A percentile compares a stretch with the other conserved stretches of the same genome.
Evolutionary conservation across 805 yeast genomes (phyloP).

Genomic region (Kodamaea hsintzibuensis): DNA sequence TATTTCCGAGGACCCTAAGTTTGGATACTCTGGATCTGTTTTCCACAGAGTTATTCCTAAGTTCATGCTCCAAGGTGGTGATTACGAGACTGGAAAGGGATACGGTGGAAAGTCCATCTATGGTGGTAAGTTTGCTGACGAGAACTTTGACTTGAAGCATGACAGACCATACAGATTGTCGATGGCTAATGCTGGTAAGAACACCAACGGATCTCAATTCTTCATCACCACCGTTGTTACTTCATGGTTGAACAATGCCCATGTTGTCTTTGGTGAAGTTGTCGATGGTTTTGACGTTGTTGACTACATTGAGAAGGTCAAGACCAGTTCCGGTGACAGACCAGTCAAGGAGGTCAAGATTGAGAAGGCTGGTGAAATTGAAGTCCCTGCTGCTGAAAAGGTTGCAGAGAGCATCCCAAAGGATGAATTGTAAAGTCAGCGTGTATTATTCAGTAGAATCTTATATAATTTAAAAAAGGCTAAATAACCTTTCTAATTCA

Average conservation of each 20-base stretch:
- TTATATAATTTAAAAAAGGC: neutral
- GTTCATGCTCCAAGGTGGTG: conserved; percentile 90
- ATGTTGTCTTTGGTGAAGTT: conserved; percentile 97
- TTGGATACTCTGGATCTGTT: conserved; percentile 61
- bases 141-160: conserved; percentile 69
- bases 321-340: conserved; percentile 68
- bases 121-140: conserved; percentile 75
- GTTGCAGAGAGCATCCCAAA: conserved; percentile 11
- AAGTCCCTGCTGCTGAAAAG: conserved; percentile 17
- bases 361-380: conserved; percentile 69
- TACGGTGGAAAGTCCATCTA: conserved; percentile 82
- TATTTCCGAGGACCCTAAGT: conserved; percentile 56
- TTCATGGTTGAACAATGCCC: conserved; percentile 89
- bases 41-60: conserved; percentile 75
- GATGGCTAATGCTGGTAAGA: conserved; percentile 78
- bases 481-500: neutral
- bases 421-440: conserved; percentile 9
- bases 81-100: conserved; percentile 69
- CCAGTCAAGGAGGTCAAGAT: conserved; percentile 70
- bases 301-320: conserved; percentile 66
- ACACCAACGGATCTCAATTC: conserved; percentile 90
- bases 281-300: conserved; percentile 85
- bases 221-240: conserved; percentile 92
- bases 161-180: conserved; percentile 68
- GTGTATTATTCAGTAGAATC: neutral